Base-by-base conservation (phyloP, 1,284 basidiomycete species). In the Rhodotorula sp. region DNA sequence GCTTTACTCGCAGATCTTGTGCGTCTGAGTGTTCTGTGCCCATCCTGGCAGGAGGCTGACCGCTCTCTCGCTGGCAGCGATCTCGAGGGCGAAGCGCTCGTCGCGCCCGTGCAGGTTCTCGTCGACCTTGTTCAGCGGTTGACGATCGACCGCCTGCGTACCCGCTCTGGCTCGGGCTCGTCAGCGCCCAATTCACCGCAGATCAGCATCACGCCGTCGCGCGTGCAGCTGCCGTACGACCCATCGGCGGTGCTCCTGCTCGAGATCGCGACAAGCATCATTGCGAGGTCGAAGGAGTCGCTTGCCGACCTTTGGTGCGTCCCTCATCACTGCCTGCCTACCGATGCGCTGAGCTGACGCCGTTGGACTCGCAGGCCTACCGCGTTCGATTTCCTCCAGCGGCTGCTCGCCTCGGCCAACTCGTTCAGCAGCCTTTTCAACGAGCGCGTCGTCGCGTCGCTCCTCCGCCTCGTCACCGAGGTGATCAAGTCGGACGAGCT, bases 361-460 rank as follows among this genome's bases (percentile, higher is more conserved):
- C 5, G 19, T 22, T 61, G 13, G 22, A 70, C 55, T 55, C 17
- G 36, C 75, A 94, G 92, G 92, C 91, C 93, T 0, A 88, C 94
- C 76, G 88, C 94, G 12, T 95, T 97, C 79, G 94, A 97, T 79
- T 93, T 97, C 80, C 83, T 98, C 44, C 91, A 91, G 0, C 86
- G 89, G 1, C 83, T 99, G 37, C 84, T 99, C 29, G 87, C 88
- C 12, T 85, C 89, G 2, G 88, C 96, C 0, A 85, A 86, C 36
- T 88, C 90, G 69, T 95, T 94, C 80, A 95, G 93, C 79, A 87
- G 93, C 27, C 85, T 98, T 61, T 87, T 97, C 59, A 91, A 97
- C 54, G 97, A 99, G 81, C 88, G 97, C n/a, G 94, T 95, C 2
- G 91, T 97, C 2, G 93, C 95, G n/a, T 90, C 90, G 36, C 84